Base-by-base conservation (phyloP, 495 filamentous ascomycete genomes). In the Durotheca rogersii region DNA sequence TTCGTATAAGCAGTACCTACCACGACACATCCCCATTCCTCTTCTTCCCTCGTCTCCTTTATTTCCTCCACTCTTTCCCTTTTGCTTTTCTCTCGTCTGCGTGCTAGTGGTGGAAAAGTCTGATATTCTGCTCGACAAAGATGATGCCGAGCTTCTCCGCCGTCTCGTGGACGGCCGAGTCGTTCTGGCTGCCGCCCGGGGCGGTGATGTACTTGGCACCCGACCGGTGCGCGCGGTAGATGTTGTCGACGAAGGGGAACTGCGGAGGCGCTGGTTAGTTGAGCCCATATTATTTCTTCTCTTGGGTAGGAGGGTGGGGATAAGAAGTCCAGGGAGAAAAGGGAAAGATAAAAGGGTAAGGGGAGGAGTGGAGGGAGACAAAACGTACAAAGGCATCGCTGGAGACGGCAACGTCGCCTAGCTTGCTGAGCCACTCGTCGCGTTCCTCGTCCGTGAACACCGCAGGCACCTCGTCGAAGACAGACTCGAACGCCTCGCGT, bases 161-260 rank as follows among this genome's bases (percentile, higher is more conserved):
- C n/a, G 90, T 90, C 65, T 88, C 85, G 60, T 95, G 89, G 19
- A 96, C 92, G 29, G 85, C 80, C 32, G 73, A 70, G 66, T 98
- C 94, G 64, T 96, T 96, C 70, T 95, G 90, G 70, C 90, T 96
- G 45, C 93, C 93, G 32, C 79, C 85, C 12, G 93, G 93, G 41
- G 91, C 91, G 34, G 94, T 90, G 51, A 97, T 83, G 74, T 95
- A 98, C 75, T 95, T 97, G 53, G 81, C 92, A 16, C 93, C 93
- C 15, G 88, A 95, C 53, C 89, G 78, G 41, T 79, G 81, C 32
- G 90, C 89, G 47, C 93, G 81, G 80, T 92, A 95, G 51, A 98
- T 85, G 61, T 98, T 98, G 78, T 97, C 93, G 57, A 88, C 87
- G 76, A 98, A 98, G 45, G 93, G 93, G 83, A 97, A 96, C 88